Evolutionary conservation across 176 grass and related monocot species (phyloP).

Genomic region (Triticum turgidum): DNA sequence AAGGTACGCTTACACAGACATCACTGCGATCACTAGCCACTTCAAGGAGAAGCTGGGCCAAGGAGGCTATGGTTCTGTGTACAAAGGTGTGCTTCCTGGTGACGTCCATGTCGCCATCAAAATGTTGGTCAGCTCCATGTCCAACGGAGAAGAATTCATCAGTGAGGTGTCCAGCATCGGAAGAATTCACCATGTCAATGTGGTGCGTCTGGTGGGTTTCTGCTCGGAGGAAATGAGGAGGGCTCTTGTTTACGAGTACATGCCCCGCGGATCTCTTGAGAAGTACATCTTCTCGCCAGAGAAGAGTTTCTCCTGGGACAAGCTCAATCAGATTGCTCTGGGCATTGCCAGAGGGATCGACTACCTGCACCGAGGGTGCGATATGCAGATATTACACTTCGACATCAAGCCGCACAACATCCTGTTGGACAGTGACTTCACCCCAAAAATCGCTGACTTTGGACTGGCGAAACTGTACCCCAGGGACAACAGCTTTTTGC

Average conservation of each 20-base stretch:
- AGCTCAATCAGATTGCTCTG: slow-evolving; percentile 1
- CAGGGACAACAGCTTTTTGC: neutral
- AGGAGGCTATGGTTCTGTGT: neutral
- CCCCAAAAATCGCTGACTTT: neutral
- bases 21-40: neutral
- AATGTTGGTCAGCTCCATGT: neutral
- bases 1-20: slow-evolving; percentile 8
- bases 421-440: neutral
- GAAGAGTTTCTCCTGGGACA: slow-evolving; percentile 9
- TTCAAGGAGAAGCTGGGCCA: neutral
- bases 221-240: slow-evolving; percentile 17
- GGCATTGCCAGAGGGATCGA: neutral
- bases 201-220: neutral
- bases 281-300: neutral
- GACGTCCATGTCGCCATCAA: slow-evolving; percentile 1
- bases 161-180: slow-evolving; percentile 7
- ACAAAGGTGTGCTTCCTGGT: neutral
- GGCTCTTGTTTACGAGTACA: neutral
- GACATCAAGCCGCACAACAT: neutral
- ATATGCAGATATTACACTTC: neutral
- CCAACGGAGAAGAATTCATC: neutral
- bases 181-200: slow-evolving; percentile 3
- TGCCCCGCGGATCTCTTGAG: neutral
- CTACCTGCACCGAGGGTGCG: neutral
- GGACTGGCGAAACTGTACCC: neutral